phyloP scores from a whole-genome alignment of 345 rosid genomes.

The Reutealis trisperma region DNA sequence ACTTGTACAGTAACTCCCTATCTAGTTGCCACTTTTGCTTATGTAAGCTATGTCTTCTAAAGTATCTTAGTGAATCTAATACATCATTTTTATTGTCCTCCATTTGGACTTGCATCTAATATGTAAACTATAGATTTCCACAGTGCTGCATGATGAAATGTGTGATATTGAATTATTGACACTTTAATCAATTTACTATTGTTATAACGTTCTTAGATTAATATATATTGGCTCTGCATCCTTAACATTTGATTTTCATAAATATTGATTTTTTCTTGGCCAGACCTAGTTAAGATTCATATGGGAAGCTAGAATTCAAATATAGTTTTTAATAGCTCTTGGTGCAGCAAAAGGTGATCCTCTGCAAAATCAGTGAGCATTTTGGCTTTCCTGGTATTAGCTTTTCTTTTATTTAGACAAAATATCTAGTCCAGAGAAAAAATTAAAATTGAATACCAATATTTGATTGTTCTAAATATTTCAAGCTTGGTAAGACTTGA shows the following conservation, averaged over 20 bases:
- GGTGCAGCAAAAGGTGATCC: no score
- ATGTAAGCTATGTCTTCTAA: conserved; percentile 1
- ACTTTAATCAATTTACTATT: neutral
- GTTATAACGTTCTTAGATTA: no score
- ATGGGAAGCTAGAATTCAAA: conserved; percentile 89
- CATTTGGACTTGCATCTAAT: neutral
- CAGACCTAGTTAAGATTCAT: conserved; percentile 64
- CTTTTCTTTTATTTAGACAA: no score
- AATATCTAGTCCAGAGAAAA: no score
- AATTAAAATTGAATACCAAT: no score
- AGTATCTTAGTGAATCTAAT: neutral
- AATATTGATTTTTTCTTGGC: conserved; percentile 24
- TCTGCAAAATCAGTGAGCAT: no score
- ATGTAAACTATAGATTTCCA: no score
- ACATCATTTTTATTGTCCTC: neutral
- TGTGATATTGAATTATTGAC: neutral
- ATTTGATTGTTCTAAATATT: no score
- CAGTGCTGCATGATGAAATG: neutral
- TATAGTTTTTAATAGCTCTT: no score
- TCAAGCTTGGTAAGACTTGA: no score
- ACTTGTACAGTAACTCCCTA: conserved; percentile 93
- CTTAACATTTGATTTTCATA: conserved; percentile 7
- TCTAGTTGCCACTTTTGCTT: conserved; percentile 31
- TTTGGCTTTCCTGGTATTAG: no score
- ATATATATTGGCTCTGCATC: neutral